Evolutionary conservation across 805 yeast genomes (phyloP).

Genomic region (Nakazawaea peltata): DNA sequence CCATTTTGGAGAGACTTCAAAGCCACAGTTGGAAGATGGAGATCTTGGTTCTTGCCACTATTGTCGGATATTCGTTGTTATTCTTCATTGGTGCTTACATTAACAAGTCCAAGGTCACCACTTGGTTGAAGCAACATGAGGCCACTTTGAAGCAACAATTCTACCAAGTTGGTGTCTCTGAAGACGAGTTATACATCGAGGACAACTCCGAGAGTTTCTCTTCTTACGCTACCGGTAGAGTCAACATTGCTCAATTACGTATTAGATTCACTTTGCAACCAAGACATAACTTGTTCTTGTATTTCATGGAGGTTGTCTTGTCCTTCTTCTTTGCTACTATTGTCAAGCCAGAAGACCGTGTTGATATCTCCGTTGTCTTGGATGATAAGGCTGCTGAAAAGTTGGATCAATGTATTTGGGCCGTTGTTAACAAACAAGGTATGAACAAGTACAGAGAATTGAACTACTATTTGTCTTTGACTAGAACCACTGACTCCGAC

Average conservation of each 20-base stretch:
- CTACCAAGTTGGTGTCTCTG: constrained; percentile 62
- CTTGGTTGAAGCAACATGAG: constrained; percentile 40
- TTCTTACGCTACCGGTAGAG: constrained; percentile 85
- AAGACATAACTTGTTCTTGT: constrained; percentile 71
- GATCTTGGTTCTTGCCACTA: constrained; percentile 41
- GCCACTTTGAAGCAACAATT: constrained; percentile 60
- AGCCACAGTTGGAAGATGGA: constrained; percentile 77
- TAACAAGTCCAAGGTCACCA: constrained; percentile 50
- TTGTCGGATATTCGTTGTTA: constrained; percentile 37
- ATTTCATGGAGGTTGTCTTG: constrained; percentile 54
- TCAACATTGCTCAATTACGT: constrained; percentile 57
- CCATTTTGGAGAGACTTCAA: constrained; percentile 48
- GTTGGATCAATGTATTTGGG: constrained; percentile 69
- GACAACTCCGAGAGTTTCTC: constrained; percentile 56
- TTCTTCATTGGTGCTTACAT: constrained; percentile 51
- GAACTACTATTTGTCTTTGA: constrained; percentile 76
- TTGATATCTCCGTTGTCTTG: constrained; percentile 53
- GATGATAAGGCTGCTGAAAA: constrained; percentile 30
- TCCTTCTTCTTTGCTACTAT: constrained; percentile 50
- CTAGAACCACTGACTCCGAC: constrained; percentile 69
- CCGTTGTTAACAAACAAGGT: constrained; percentile 75
- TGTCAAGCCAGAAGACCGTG: constrained; percentile 48
- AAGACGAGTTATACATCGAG: constrained; percentile 38
- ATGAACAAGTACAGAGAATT: constrained; percentile 73
- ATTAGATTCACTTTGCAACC: constrained; percentile 60